Percentiles rank a stretch among this genome's conserved stretches.
Evolutionary conservation across 257 asterid genomes (phyloP).

Genomic region (Apocynum venetum): DNA sequence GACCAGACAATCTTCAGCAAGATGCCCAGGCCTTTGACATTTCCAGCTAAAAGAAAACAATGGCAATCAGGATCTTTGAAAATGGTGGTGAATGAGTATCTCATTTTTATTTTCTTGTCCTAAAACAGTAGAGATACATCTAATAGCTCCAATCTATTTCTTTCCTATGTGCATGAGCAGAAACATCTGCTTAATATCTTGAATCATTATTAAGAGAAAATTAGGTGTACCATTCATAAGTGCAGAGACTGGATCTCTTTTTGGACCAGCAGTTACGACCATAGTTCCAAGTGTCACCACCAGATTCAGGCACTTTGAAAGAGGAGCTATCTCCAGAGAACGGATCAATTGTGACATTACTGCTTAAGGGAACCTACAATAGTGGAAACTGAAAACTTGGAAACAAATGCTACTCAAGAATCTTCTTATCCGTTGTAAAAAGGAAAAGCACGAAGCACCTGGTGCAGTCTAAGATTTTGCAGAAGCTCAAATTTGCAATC

Average conservation of each 20-base stretch:
- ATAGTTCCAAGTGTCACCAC: slow-evolving; percentile 63
- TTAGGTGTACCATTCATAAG: slow-evolving; percentile 60
- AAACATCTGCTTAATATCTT: background rate
- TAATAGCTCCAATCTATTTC: background rate
- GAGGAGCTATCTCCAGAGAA: slow-evolving; percentile 36
- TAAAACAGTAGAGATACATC: background rate
- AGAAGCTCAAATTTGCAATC: slow-evolving; percentile 75
- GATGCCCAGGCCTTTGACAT: slow-evolving; percentile 86
- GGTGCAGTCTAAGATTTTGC: slow-evolving; percentile 36
- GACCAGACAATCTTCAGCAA: slow-evolving; percentile 82
- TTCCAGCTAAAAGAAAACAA: slow-evolving; percentile 64
- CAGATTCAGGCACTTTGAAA: slow-evolving; percentile 57
- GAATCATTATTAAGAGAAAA: slow-evolving; percentile 1
- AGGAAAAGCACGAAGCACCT: slow-evolving; percentile 39
- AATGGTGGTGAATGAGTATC: background rate
- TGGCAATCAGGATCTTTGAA: slow-evolving; percentile 3
- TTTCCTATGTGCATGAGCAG: slow-evolving; percentile 1
- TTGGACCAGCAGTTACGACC: slow-evolving; percentile 59
- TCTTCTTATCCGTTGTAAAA: background rate
- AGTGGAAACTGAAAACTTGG: slow-evolving; percentile 11
- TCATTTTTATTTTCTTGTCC: background rate
- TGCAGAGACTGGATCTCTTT: slow-evolving; percentile 65
- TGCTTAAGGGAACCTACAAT: slow-evolving; percentile 39
- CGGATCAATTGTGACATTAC: slow-evolving; percentile 25
- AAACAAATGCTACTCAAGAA: slow-evolving; percentile 3